Evolutionary conservation across 1,284 basidiomycete species (phyloP).

Genomic region (Amylostereum chailletii): DNA sequence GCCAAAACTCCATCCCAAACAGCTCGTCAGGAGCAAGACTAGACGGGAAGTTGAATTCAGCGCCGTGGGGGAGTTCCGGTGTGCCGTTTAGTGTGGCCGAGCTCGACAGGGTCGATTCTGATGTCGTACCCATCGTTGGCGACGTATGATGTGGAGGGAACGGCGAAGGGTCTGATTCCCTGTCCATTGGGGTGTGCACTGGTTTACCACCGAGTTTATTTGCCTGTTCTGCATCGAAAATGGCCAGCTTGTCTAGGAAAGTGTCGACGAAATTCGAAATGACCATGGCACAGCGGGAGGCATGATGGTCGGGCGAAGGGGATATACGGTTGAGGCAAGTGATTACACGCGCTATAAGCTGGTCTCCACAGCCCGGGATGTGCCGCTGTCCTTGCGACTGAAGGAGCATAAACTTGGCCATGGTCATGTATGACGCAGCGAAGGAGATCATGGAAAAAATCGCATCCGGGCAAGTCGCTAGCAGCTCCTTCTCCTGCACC

Average conservation of each 20-base stretch:
- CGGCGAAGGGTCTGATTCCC: background rate
- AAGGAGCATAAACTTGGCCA: constrained; percentile 29
- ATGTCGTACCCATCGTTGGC: no score
- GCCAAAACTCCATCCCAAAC: constrained; percentile 8
- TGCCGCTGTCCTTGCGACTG: constrained; percentile 22
- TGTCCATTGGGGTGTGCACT: background rate
- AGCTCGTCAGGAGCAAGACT: constrained; percentile 6
- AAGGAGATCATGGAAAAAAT: constrained; percentile 33
- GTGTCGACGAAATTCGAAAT: constrained; percentile 24
- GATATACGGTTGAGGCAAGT: constrained; percentile 25
- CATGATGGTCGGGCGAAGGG: constrained; percentile 28
- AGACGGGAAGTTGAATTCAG: background rate
- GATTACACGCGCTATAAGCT: constrained; percentile 25
- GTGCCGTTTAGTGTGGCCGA: background rate
- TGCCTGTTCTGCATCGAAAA: background rate
- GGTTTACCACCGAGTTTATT: background rate
- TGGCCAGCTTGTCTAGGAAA: constrained; percentile 19
- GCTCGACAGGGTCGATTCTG: background rate
- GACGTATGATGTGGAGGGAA: background rate
- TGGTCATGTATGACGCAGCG: constrained; percentile 30
- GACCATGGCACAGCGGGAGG: constrained; percentile 31
- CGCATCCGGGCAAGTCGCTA: constrained; percentile 32
- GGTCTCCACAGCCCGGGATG: constrained; percentile 28
- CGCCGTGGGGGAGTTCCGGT: background rate
- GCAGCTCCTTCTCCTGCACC: constrained; percentile 22